Percentiles rank a stretch among this genome's conserved stretches.
Conservation (phyloP, 257 asterid species). For the Nyctanthes arbortristis region DNA sequence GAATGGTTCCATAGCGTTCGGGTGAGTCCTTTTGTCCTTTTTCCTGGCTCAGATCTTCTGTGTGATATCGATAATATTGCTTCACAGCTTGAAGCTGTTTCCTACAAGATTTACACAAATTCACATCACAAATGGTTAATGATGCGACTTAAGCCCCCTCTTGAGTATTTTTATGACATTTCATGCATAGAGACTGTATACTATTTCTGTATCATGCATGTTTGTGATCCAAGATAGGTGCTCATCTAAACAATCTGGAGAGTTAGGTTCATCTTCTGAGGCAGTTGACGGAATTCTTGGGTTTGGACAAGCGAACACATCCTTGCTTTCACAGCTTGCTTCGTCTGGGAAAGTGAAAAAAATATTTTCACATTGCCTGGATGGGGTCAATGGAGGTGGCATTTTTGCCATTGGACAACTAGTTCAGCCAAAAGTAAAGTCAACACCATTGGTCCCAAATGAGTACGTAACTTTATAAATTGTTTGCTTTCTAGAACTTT, state of each 20-base stretch:
- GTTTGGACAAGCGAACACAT: slow-evolving; percentile 65
- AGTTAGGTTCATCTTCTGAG: slow-evolving; percentile 42
- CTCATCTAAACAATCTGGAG: slow-evolving; percentile 57
- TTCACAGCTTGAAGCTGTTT: slow-evolving; percentile 8
- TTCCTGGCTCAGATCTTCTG: slow-evolving; percentile 11
- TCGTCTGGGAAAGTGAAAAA: slow-evolving; percentile 48
- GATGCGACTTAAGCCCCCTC: not conserved
- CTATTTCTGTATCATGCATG: slow-evolving; percentile 27
- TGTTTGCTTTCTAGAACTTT: slow-evolving; percentile 19
- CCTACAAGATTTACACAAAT: not conserved
- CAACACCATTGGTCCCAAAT: slow-evolving; percentile 44
- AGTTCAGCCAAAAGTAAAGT: slow-evolving; percentile 52
- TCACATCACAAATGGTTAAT: not conserved
- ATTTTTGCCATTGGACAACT: slow-evolving; percentile 67
- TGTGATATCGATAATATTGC: slow-evolving; percentile 1
- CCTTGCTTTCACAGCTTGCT: slow-evolving; percentile 66
- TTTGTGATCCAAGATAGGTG: slow-evolving; percentile 50
- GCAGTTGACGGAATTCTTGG: slow-evolving; percentile 75
- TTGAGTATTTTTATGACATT: not conserved
- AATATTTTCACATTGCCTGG: slow-evolving; percentile 67
- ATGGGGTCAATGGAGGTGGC: slow-evolving; percentile 60
- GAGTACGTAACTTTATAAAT: slow-evolving; percentile 44
- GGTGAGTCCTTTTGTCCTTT: slow-evolving; percentile 48
- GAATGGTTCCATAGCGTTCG: slow-evolving; percentile 56
- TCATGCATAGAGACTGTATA: not conserved